Base-by-base conservation (phyloP, 2,329 filamentous ascomycete species). In the Fonsecaea erecta region DNA sequence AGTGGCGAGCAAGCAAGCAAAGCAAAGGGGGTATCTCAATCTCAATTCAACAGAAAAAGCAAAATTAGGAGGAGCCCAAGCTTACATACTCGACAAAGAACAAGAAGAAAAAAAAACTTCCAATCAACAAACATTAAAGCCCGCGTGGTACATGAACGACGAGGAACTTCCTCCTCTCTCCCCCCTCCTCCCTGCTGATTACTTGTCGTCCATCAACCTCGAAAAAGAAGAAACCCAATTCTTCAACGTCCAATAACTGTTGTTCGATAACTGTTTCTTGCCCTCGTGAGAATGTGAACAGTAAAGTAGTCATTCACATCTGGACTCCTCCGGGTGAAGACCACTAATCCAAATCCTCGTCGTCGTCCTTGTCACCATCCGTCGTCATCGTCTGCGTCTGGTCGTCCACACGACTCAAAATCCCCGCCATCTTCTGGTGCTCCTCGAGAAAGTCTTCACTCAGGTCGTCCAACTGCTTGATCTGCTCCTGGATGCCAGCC, bases 381-480 rank as follows among this genome's bases (percentile, higher is more conserved):
- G 57, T 40, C 11, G 46, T 63, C 6, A 5, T 46, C 14, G 48
- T 56, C 30, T 60, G 43, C 11, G 62, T 67, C 16, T 52, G 24
- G 53, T 69, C 64, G 28, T 65, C 63, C 16, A 69, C 68, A 4
- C 62, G 60, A 51, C 61, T 69, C 60, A 71, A 61, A 8, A 61
- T 68, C 16, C 32, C 52, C 11, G 70, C 70, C 68, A 71, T 67
- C 40, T 60, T 60, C 64, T 70, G 60, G 67, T 81, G 76, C 60
- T 81, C 79, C 63, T 78, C 77, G 43, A 79, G 75, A 75, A 79
- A 79, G 66, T 78, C 79, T 63, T 80, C 79, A 69, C 77, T 80
- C 52, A 80, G 73, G 52, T 75, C 75, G 43, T 71, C 63, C 34
- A 73, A 46, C 26, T 68, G 68, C 37, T 62, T 56, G 55, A 73